A percentile compares a stretch with the other conserved stretches of the same genome.
Evolutionary conservation across 2,329 filamentous ascomycete genomes (phyloP).

Genomic region (Cladosporium sp.): DNA sequence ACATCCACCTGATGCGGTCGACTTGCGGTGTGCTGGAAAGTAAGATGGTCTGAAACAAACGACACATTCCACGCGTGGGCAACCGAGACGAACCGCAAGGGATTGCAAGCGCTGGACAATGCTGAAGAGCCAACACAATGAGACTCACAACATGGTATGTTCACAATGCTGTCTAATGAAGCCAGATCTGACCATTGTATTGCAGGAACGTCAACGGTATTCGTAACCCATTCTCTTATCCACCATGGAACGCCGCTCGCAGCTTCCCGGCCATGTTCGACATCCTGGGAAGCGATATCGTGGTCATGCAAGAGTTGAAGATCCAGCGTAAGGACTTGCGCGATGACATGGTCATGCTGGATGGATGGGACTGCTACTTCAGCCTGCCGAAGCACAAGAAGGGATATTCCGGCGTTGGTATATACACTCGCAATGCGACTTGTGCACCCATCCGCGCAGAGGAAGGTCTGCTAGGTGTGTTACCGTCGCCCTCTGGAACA

Average conservation of each 20-base stretch:
- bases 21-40: too few species aligned
- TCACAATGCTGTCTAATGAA: not conserved
- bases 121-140: slow-evolving; percentile 20
- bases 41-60: not conserved
- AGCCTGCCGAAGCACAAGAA: slow-evolving; percentile 92
- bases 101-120: not conserved
- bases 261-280: slow-evolving; percentile 77
- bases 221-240: slow-evolving; percentile 51
- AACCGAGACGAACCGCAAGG: not conserved
- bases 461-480: slow-evolving; percentile 83
- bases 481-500: slow-evolving; percentile 66
- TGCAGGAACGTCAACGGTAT: slow-evolving; percentile 53
- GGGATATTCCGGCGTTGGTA: slow-evolving; percentile 92
- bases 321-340: slow-evolving; percentile 87
- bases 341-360: slow-evolving; percentile 93
- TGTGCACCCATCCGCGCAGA: slow-evolving; percentile 87
- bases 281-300: slow-evolving; percentile 83
- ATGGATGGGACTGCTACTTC: slow-evolving; percentile 95
- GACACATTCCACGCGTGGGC: not conserved
- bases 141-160: slow-evolving; percentile 35
- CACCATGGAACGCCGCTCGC: slow-evolving; percentile 47
- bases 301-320: slow-evolving; percentile 93
- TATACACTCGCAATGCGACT: slow-evolving; percentile 84
- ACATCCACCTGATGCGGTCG: too few species aligned
- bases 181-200: slow-evolving; percentile 3